These are phyloP conservation scores for Leucocoprinus leucothites DNA, from an alignment of 768 basidiomycete species.

Conservation along the genomic window DNA sequence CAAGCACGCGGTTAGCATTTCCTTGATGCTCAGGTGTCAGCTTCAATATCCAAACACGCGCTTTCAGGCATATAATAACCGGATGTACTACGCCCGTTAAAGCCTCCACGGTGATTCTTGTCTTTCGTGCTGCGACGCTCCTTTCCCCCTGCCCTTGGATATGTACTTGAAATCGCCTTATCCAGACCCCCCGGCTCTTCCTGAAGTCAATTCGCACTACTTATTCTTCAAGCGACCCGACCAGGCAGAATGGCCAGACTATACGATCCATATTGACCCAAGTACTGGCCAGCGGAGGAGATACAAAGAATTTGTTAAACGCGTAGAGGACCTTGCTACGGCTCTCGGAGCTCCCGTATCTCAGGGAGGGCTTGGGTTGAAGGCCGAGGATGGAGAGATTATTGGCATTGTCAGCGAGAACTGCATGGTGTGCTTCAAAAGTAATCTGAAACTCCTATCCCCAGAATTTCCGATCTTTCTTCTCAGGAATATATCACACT, in stretches of 20 bases:
- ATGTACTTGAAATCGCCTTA: slow-evolving; percentile 62
- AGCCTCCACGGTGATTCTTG: not conserved
- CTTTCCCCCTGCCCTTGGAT: not conserved
- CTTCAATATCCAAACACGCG: not conserved
- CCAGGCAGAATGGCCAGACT: slow-evolving; percentile 54
- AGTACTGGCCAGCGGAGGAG: slow-evolving; percentile 43
- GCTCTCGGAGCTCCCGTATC: slow-evolving; percentile 44
- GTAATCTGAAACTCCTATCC: not conserved
- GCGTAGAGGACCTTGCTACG: slow-evolving; percentile 53
- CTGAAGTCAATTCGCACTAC: slow-evolving; percentile 53
- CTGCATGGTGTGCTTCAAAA: slow-evolving; percentile 46
- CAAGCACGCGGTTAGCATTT: not conserved
- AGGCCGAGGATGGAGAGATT: slow-evolving; percentile 46
- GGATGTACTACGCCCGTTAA: not conserved
- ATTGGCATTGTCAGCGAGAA: slow-evolving; percentile 73
- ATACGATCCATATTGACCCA: slow-evolving; percentile 53
- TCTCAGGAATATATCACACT: slow-evolving; percentile 34
- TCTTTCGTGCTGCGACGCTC: too few relatives aligned
- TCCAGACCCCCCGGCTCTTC: slow-evolving; percentile 46
- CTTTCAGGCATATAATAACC: not conserved
- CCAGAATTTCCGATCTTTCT: not conserved
- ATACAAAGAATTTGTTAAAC: slow-evolving; percentile 46
- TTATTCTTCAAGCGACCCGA: slow-evolving; percentile 53
- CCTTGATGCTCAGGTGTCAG: not conserved
- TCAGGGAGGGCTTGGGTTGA: slow-evolving; percentile 56